Evolutionary conservation across 331 rosid genomes (phyloP).

Genomic region (Rhamnella rubrinervis): DNA sequence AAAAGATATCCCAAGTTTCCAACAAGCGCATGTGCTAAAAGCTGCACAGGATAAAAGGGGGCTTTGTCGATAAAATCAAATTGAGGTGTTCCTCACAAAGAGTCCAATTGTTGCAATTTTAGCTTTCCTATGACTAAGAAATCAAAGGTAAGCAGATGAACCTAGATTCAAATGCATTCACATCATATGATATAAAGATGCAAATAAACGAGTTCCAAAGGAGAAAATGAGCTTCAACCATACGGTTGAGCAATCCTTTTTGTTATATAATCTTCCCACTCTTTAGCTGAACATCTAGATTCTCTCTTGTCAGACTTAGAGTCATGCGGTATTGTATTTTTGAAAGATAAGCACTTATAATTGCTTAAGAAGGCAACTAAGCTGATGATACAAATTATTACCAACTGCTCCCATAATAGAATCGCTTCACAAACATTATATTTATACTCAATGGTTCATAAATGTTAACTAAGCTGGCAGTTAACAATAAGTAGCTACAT

Average conservation of each 20-base stretch:
- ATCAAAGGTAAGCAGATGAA: conserved; percentile 19
- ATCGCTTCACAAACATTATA: conserved; percentile 81
- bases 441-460: conserved; percentile 78
- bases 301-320: conserved; percentile 90
- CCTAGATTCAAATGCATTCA: conserved; percentile 9
- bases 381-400: conserved; percentile 12
- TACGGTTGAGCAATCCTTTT: conserved; percentile 92
- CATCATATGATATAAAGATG: conserved; percentile 5
- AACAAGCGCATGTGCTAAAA: conserved; percentile 87
- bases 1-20: conserved; percentile 98
- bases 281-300: conserved; percentile 79
- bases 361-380: conserved; percentile 10
- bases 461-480: conserved; percentile 41
- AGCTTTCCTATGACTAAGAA: conserved; percentile 50
- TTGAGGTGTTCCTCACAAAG: conserved; percentile 89
- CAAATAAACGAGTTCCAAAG: conserved; percentile 10
- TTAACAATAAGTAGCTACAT: conserved; percentile 22
- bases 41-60: conserved; percentile 88
- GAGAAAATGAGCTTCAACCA: conserved; percentile 17
- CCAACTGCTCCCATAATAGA: conserved; percentile 89
- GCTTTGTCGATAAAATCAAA: conserved; percentile 74
- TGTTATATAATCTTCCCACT: conserved; percentile 88
- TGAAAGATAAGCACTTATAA: conserved; percentile 31
- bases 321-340: conserved; percentile 92
- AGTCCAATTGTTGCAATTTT: conserved; percentile 73